Percentiles rank a stretch among this genome's conserved stretches.
These are phyloP conservation scores for Botryosphaeria dothidea DNA, from an alignment of 2,329 filamentous ascomycete genomes.

Conservation along the genomic window DNA sequence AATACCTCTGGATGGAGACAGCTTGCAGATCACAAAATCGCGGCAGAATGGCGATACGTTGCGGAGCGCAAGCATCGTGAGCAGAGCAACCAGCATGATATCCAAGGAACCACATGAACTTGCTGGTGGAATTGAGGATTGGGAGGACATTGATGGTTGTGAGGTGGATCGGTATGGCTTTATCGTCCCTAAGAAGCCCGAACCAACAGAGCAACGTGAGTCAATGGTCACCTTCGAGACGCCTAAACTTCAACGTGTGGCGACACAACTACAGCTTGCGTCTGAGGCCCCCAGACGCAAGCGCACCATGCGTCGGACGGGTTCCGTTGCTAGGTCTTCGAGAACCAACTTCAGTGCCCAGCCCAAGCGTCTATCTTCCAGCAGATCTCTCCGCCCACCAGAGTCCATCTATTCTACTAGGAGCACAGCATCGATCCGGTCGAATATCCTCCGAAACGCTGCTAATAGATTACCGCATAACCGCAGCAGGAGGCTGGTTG, in stretches of 20 bases:
- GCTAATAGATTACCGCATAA: conserved; percentile 56
- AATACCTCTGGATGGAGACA: background rate
- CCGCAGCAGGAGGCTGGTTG: conserved; percentile 54
- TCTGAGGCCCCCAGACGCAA: conserved; percentile 58
- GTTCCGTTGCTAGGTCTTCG: conserved; percentile 49
- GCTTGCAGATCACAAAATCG: background rate
- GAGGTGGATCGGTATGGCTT: conserved; percentile 68
- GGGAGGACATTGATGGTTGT: conserved; percentile 59
- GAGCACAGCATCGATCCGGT: conserved; percentile 40
- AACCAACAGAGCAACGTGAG: conserved; percentile 36
- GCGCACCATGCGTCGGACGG: conserved; percentile 51
- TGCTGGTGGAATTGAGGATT: conserved; percentile 66
- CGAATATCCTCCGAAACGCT: conserved; percentile 52
- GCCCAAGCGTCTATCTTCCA: conserved; percentile 44
- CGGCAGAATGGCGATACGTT: conserved; percentile 23
- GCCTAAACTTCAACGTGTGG: conserved; percentile 56
- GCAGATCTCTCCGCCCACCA: conserved; percentile 46
- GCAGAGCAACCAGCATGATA: conserved; percentile 35
- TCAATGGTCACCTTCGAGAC: conserved; percentile 37
- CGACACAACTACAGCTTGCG: conserved; percentile 59
- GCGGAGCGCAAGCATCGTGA: conserved; percentile 27
- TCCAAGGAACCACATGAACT: conserved; percentile 55
- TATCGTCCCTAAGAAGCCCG: conserved; percentile 50
- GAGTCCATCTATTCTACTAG: conserved; percentile 38
- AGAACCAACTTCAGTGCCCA: conserved; percentile 31